A percentile compares a stretch with the other conserved stretches of the same genome.
Conservation (phyloP, 805 yeast species). For the Ogataea chonburiensis region DNA sequence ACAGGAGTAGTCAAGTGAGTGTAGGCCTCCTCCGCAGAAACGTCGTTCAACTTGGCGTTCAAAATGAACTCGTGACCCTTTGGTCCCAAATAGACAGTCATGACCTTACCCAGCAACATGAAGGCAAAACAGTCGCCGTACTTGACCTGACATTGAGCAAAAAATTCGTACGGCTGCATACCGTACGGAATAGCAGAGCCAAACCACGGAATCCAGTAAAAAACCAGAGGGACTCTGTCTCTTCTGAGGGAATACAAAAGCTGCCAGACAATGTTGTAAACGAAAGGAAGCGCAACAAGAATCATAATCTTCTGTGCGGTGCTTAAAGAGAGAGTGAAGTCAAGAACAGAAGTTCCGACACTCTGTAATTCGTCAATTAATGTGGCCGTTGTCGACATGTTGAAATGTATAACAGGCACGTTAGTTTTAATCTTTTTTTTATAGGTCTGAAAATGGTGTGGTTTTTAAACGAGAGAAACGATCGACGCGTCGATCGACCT, state of each 20-base stretch:
- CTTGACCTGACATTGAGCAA: conserved; percentile 70
- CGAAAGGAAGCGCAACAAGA: conserved; percentile 51
- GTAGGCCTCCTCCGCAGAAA: conserved; percentile 95
- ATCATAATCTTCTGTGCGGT: conserved; percentile 32
- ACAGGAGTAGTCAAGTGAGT: conserved; percentile 98
- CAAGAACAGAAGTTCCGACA: conserved; percentile 3
- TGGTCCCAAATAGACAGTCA: conserved; percentile 97
- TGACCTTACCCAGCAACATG: conserved; percentile 80
- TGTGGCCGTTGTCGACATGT: conserved; percentile 30
- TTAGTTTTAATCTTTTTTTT: conserved; percentile 4
- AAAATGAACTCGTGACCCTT: conserved; percentile 96
- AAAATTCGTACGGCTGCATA: conserved; percentile 90
- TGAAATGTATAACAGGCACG: conserved; percentile 1
- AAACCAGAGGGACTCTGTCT: conserved; percentile 87
- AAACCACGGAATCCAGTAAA: conserved; percentile 92
- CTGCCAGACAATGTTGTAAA: conserved; percentile 67
- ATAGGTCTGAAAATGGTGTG: conserved; percentile 9
- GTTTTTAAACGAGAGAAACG: conserved; percentile 10
- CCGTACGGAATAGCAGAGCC: conserved; percentile 91
- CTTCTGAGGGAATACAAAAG: conserved; percentile 64
- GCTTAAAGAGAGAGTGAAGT: conserved; percentile 22
- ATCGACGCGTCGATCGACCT: conserved; percentile 12
- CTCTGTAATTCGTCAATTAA: conserved; percentile 20
- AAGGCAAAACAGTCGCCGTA: conserved; percentile 95
- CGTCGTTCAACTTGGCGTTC: conserved; percentile 85